Percentiles rank a stretch among this genome's conserved stretches.
Evolutionary conservation across 139 green algal genomes (phyloP).

Genomic region (Asterochloris sp.): DNA sequence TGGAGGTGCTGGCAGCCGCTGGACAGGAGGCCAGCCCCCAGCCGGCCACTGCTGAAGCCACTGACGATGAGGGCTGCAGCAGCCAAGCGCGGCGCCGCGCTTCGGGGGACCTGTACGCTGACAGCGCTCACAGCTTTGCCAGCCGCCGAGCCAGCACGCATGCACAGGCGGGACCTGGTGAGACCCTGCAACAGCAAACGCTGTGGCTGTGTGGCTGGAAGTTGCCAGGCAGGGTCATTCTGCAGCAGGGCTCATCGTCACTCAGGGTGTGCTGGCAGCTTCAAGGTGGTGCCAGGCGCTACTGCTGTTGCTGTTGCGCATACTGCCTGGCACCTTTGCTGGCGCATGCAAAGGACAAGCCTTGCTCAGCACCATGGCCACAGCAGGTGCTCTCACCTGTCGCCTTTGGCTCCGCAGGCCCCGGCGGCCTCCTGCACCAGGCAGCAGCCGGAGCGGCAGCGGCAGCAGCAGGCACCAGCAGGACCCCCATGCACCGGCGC

Average conservation of each 20-base stretch:
- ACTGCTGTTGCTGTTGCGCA: too few relatives aligned
- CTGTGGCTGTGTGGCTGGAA: too few relatives aligned
- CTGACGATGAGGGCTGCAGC: constrained; percentile 1
- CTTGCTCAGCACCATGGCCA: too few relatives aligned
- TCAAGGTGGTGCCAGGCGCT: too few relatives aligned
- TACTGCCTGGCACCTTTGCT: too few relatives aligned
- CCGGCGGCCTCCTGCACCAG: constrained; percentile 2
- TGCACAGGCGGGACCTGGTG: constrained; percentile 9
- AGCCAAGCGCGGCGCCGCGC: neutral
- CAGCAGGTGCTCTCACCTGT: too few relatives aligned
- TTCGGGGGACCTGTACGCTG: constrained; percentile 20
- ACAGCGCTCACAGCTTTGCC: constrained; percentile 26
- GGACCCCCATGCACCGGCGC: constrained; percentile 2
- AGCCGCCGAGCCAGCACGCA: neutral
- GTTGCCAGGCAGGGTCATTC: too few relatives aligned
- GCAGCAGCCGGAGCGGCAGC: neutral
- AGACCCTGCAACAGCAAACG: neutral
- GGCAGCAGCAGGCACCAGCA: neutral
- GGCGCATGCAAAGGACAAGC: too few relatives aligned
- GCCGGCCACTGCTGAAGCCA: neutral
- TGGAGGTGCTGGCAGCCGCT: constrained; percentile 67
- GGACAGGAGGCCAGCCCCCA: constrained; percentile 7
- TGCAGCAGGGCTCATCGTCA: too few relatives aligned
- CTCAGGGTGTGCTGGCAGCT: too few relatives aligned
- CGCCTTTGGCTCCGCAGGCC: neutral